phyloP scores from a whole-genome alignment of 1,139 yeast species.

The Pichia sp. region DNA sequence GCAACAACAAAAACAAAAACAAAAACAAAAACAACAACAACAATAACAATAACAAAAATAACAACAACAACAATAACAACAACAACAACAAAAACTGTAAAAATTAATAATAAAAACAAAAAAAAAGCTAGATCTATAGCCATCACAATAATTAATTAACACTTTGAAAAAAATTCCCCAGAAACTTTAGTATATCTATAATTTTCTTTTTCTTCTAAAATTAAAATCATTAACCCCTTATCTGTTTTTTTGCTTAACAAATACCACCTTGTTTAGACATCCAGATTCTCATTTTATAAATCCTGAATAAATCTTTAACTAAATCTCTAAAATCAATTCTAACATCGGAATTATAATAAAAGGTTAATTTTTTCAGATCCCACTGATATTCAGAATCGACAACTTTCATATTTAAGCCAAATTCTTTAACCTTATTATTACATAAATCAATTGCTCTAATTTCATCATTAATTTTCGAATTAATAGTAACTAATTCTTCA shows the following conservation, averaged over 20 bases:
- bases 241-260: constrained; percentile 1
- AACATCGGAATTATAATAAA: constrained; percentile 72
- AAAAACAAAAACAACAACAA: background rate
- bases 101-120: background rate
- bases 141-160: too few species aligned
- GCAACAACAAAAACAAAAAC: background rate
- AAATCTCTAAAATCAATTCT: constrained; percentile 89
- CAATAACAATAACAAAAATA: too few species aligned
- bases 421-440: constrained; percentile 50
- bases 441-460: constrained; percentile 62
- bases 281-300: constrained; percentile 96
- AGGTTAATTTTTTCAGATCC: constrained; percentile 88
- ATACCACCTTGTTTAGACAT: constrained; percentile 64
- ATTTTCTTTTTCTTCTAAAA: background rate
- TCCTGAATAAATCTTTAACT: constrained; percentile 85
- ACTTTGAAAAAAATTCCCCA: too few species aligned
- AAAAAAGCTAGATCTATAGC: too few species aligned
- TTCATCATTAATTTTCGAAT: constrained; percentile 61
- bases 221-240: too few species aligned
- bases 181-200: background rate
- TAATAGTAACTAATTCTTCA: constrained; percentile 53
- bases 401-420: constrained; percentile 27
- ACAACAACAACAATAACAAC: background rate
- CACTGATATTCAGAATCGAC: constrained; percentile 84
- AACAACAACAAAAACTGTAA: background rate